Base-by-base conservation (phyloP, 2,329 filamentous ascomycete species). In the Cercospora janseana region DNA sequence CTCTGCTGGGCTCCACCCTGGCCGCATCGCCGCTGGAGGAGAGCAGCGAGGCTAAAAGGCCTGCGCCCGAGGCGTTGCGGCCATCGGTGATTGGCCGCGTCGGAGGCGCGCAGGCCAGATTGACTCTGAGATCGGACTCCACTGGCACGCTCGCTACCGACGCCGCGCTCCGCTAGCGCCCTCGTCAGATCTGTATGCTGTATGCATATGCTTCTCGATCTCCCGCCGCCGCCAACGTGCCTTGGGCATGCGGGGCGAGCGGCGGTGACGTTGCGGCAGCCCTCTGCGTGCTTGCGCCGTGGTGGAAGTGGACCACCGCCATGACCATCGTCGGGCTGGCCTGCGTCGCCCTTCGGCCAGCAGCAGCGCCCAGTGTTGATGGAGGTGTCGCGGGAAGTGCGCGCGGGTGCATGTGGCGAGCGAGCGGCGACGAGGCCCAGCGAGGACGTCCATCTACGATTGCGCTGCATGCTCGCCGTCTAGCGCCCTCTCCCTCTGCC, bases 21-120 rank as follows among this genome's bases (percentile, higher is more conserved):
- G 27, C 32, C 40, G 45, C 40, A 45, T 29, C 34, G 46, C 26
- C 38, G 28, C 27, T 20, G 1, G 13, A 42, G 32, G 46, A 43
- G 46, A 50, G 46, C 46, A 48, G 46, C 43, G 23, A 40, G 47
- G 46, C 46, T 56, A 45, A 52, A 23, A 28, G 23, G 21, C 49
- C 44, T 16, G 47, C 53, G 24, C 48, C 26, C 40, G 40, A 44
- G 32, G 48, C 31, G 41, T 15, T 38, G 43, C 43, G 31, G 43
- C 34, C 43, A 26, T 20, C 37, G 15, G 16, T 42, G 40, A 53
- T 53, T 53, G 46, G 51, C 27, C 29, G 31, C 18, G 21, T 10
- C 4, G 12, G 26, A 26, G 13, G 35, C 7, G 24, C 41, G 38
- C 23, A n/a, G 16, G 31, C 37, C n/a, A 47, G 27, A 42, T 43